A percentile compares a stretch with the other conserved stretches of the same genome.
Evolutionary conservation across 495 filamentous ascomycete genomes (phyloP).

Genomic region (Aspergillus biplanus): DNA sequence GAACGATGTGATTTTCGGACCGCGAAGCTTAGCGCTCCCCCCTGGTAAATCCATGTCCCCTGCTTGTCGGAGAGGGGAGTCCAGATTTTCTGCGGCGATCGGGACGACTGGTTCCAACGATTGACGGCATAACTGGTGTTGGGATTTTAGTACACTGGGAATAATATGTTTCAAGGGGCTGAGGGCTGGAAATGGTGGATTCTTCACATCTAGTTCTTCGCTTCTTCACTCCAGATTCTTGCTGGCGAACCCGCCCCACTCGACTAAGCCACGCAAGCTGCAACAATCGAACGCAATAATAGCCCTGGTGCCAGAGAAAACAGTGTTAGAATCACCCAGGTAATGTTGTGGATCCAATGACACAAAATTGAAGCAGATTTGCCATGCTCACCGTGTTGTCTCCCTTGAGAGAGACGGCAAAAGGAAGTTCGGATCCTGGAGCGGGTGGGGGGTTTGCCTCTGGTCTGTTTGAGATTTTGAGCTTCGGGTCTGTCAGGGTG

Average conservation of each 20-base stretch:
- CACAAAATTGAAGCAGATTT: too few relatives aligned
- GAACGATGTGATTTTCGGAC: not conserved
- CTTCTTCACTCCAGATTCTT: too few relatives aligned
- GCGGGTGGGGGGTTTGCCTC: too few relatives aligned
- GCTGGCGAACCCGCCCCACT: not conserved
- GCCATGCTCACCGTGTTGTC: too few relatives aligned
- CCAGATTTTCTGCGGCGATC: not conserved
- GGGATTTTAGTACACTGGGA: not conserved
- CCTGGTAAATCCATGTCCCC: not conserved
- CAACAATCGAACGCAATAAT: too few relatives aligned
- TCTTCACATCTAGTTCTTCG: slow-evolving; percentile 1
- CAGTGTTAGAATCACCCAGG: too few relatives aligned
- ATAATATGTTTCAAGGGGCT: slow-evolving; percentile 1
- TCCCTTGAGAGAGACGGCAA: too few relatives aligned
- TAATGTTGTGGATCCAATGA: too few relatives aligned
- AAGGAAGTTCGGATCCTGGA: too few relatives aligned
- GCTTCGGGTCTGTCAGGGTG: too few relatives aligned
- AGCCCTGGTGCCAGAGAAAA: too few relatives aligned
- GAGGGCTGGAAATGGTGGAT: not conserved
- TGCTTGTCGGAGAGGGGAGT: not conserved
- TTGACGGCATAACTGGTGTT: not conserved
- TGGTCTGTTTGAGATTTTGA: too few relatives aligned
- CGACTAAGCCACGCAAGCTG: not conserved
- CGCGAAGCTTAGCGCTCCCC: not conserved
- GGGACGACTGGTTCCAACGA: not conserved